Base-by-base conservation (phyloP, 805 yeast genomes). In the Citeromyces matritensis region DNA sequence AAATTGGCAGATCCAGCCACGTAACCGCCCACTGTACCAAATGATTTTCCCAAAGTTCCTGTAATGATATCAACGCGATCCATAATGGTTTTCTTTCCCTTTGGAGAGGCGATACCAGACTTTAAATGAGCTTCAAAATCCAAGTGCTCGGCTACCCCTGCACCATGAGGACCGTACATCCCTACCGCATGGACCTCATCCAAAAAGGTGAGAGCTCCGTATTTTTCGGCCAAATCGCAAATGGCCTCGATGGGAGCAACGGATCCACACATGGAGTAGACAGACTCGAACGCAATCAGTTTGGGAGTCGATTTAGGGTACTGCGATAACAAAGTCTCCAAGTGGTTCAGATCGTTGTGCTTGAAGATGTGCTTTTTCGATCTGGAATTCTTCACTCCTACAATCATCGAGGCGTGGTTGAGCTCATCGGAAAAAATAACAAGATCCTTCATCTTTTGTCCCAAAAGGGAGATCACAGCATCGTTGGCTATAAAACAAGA, bases 101-200 rank as follows among this genome's bases (percentile, higher is more conserved):
- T 55, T 40, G 73, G 69, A 11, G 70, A 59, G 9, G 65, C 65
- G 42, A 73, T 59, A 41, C 91, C 91, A 10, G 74, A 54, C 36
- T 60, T 51, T 48, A 82, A 70, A 51, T 88, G 94, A 34, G 75
- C 73, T 30, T 82, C 82, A 44, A 85, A 91, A 57, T 91, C 83
- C 46, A 80, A 64, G 53, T 91, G 98, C 57, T 91, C 99, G 30
- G 97, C 95, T 34, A 91, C 97, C 60, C 99, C 99, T 23, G 95
- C 98, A 50, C 99, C 99, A 47, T 82, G 95, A 37, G 99, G 97
- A 46, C 99, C 99, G 51, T 91, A 91, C 77, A 91, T 70, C 34
- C 99, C 99, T 30, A 91, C 97, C 24, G 98, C 97, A 49, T 91
- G 99, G 25, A 91, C 99, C 57, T 91, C 99, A 54, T 91, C 99